A percentile compares a stretch with the other conserved stretches of the same genome.
Conservation (phyloP, 768 basidiomycete genomes). For the Hebeloma cylindrosporum region DNA sequence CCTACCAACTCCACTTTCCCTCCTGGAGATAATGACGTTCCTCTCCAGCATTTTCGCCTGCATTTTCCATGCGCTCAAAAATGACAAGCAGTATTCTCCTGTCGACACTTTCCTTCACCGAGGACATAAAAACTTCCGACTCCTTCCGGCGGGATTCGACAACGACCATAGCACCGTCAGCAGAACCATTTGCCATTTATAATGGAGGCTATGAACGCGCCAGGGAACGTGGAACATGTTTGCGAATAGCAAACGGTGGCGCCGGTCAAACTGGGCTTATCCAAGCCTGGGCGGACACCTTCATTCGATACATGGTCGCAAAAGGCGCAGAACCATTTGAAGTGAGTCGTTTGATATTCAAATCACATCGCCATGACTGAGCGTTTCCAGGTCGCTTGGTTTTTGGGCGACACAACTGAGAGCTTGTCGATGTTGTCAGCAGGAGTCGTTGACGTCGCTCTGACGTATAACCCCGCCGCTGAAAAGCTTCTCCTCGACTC, state of each 20-base stretch:
- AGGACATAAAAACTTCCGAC: not conserved
- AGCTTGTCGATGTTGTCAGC: slow-evolving; percentile 42
- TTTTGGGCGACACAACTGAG: slow-evolving; percentile 55
- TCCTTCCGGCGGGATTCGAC: too few species aligned
- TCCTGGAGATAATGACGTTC: slow-evolving; percentile 7
- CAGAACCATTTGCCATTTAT: slow-evolving; percentile 33
- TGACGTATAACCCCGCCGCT: slow-evolving; percentile 55
- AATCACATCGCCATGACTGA: not conserved
- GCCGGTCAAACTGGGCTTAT: slow-evolving; percentile 53
- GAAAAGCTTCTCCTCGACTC: slow-evolving; percentile 36
- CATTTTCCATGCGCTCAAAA: slow-evolving; percentile 13
- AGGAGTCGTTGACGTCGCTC: slow-evolving; percentile 46
- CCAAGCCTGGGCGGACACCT: slow-evolving; percentile 46
- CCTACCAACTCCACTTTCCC: not conserved
- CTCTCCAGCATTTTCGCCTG: slow-evolving; percentile 5
- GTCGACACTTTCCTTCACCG: not conserved
- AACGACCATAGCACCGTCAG: not conserved
- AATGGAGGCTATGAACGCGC: slow-evolving; percentile 38
- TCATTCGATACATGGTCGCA: slow-evolving; percentile 39
- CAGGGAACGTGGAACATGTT: slow-evolving; percentile 28
- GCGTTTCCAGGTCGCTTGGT: slow-evolving; percentile 50
- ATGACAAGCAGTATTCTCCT: not conserved
- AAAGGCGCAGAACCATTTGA: slow-evolving; percentile 32
- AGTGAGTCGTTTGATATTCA: slow-evolving; percentile 21
- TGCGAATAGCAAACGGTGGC: slow-evolving; percentile 51